Evolutionary conservation across 1,284 basidiomycete species (phyloP).

Genomic region (Trichosporon sp.): DNA sequence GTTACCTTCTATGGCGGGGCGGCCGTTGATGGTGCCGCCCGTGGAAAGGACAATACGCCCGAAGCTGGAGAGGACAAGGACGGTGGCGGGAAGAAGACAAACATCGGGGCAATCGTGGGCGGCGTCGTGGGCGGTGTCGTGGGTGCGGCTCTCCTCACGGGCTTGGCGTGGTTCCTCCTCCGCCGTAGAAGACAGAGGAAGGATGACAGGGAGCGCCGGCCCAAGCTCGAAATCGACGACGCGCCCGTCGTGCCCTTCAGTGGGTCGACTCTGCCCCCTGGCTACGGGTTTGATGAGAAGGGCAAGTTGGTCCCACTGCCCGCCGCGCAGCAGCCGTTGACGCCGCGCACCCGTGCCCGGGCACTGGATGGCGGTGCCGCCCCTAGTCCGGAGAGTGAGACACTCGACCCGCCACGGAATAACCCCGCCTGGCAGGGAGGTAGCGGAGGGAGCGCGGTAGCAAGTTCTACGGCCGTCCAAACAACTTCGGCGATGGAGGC

Average conservation of each 20-base stretch:
- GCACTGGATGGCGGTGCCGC: not conserved
- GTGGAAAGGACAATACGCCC: too few relatives aligned
- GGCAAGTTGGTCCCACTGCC: not conserved
- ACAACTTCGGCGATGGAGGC: not conserved
- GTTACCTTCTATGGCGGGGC: not conserved
- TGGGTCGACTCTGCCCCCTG: not conserved
- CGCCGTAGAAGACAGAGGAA: not conserved
- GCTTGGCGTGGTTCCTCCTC: not conserved
- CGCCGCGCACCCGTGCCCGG: not conserved
- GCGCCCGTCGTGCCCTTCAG: not conserved
- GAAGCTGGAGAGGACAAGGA: not conserved
- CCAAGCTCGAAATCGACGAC: not conserved
- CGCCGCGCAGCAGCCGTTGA: not conserved
- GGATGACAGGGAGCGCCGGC: not conserved
- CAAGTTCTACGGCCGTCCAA: not conserved
- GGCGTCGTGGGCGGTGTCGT: slow-evolving; percentile 2
- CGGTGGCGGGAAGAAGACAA: not conserved
- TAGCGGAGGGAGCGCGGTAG: not conserved
- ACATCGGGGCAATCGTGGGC: slow-evolving; percentile 6
- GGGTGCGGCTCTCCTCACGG: not conserved
- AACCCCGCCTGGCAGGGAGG: not conserved
- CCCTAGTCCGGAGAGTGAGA: not conserved
- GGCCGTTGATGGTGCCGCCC: not conserved
- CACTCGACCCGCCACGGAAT: not conserved
- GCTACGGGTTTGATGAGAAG: not conserved